Base-by-base conservation (phyloP, 2,329 filamentous ascomycete genomes). In the Ophiostoma tasmaniense region DNA sequence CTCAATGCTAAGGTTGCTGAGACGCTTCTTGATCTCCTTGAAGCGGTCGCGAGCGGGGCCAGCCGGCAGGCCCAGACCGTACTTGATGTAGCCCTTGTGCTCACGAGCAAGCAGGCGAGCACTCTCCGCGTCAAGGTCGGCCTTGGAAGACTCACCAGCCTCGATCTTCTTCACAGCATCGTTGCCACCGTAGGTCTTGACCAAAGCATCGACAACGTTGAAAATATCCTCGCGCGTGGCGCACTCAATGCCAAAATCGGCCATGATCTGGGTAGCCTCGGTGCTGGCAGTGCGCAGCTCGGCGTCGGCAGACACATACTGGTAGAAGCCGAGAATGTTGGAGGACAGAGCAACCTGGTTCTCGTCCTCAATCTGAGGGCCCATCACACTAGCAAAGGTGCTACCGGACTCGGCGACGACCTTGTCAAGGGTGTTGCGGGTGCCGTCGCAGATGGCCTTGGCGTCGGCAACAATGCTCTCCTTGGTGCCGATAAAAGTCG, bases 211-310 rank as follows among this genome's bases (percentile, higher is more conserved):
- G 33, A 90, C 85, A 2, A 89, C 80, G 74, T 83, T 81, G 82
- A 91, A 95, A 70, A 93, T 85, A 74, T 95, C 91, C 79, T 94
- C 90, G 67, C 91, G 86, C 90, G 94, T 94, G 75, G 83, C 85
- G 68, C 87, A 86, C 79, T 95, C 91, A 73, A 94, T 93, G 68
- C 82, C 80, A 75, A 92, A 93, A 73, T 93, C 89, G 74, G 91
- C 87, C 80, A 92, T 85, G 71, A 92, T 80, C 79, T 89, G 88
- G 76, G 92, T 89, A 0, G 91, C 89, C 76, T 93, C 87, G 71
- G 87, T 90, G 2, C 89, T 92, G 17, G 90, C 90, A 79, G 92
- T 87, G 45, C 91, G 86, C 64, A 95, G 81, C 68, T 83, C 84
- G 71, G 85, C 83, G 74, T 92, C 83, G 0, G 84, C 85, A 22